Evolutionary conservation across 139 green algal genomes (phyloP).

Genomic region (Chlamydomonas applanata): DNA sequence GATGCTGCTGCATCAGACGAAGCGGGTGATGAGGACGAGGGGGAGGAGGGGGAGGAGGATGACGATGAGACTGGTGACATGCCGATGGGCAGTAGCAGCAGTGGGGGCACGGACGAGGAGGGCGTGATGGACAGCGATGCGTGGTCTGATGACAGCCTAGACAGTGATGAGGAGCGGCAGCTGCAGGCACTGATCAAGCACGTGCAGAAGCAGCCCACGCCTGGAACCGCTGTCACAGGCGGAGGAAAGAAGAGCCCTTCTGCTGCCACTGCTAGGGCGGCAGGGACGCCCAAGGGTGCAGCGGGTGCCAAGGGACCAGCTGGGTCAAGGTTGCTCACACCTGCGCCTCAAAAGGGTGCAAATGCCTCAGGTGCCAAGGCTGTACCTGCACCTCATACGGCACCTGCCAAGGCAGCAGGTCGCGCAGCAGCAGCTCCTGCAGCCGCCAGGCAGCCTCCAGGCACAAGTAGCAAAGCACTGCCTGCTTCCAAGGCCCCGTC

Average conservation of each 20-base stretch:
- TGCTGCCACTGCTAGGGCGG: too few species aligned
- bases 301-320: too few species aligned
- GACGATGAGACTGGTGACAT: too few species aligned
- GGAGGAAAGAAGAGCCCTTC: too few species aligned
- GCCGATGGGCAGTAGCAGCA: background rate
- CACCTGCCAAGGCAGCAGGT: background rate
- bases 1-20: background rate
- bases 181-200: too few species aligned
- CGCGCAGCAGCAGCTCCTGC: background rate
- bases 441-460: background rate
- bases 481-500: background rate
- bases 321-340: too few species aligned
- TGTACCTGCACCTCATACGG: background rate
- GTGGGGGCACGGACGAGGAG: background rate
- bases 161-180: too few species aligned
- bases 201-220: too few species aligned
- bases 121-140: background rate
- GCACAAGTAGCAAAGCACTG: background rate
- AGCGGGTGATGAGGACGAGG: conserved; percentile 2
- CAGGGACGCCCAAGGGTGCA: too few species aligned
- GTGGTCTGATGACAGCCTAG: too few species aligned
- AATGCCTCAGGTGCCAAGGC: background rate
- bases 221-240: too few species aligned
- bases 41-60: conserved; percentile 7
- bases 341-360: background rate